Evolutionary conservation across 2,329 filamentous ascomycete genomes (phyloP).

Genomic region (Pseudocercospora cruenta): DNA sequence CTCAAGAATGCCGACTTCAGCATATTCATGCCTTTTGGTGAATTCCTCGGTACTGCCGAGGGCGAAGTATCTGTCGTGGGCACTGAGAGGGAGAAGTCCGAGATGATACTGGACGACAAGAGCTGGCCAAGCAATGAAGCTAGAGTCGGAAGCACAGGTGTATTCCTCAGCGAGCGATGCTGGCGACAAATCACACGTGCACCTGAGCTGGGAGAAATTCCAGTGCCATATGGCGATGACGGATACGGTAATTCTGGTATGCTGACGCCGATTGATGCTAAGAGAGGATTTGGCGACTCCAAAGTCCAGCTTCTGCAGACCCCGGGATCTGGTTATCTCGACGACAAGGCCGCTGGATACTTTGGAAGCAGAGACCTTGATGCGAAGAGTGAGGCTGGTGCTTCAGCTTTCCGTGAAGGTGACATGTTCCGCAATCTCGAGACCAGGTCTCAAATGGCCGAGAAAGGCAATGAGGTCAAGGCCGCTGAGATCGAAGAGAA

Average conservation of each 20-base stretch:
- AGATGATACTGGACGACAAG: conserved; percentile 88
- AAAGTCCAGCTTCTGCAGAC: conserved; percentile 59
- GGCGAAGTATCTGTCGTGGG: conserved; percentile 84
- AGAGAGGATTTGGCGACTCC: conserved; percentile 60
- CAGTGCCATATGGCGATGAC: conserved; percentile 59
- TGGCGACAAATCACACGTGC: conserved; percentile 89
- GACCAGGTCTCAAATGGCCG: conserved; percentile 89
- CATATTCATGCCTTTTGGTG: conserved; percentile 90
- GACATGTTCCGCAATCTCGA: conserved; percentile 99
- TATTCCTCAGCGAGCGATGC: conserved; percentile 93
- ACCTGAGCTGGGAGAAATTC: conserved; percentile 61
- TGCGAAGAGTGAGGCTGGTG: conserved; percentile 85
- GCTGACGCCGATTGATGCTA: conserved; percentile 59
- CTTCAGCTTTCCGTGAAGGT: conserved; percentile 84
- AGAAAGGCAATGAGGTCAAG: conserved; percentile 89
- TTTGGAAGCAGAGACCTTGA: conserved; percentile 81
- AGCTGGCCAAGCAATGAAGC: conserved; percentile 93
- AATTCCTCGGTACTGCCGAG: conserved; percentile 89
- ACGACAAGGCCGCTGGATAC: conserved; percentile 80
- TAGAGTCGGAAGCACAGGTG: conserved; percentile 83
- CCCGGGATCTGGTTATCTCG: conserved; percentile 61
- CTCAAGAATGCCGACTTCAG: conserved; percentile 93
- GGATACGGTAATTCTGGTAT: conserved; percentile 62
- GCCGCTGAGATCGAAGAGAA: conserved; percentile 89
- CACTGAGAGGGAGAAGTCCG: conserved; percentile 87